Evolutionary conservation across 2,329 filamentous ascomycete species (phyloP), one percentile per base, ranked within the genome.

Genomic region (Kalaharituber pfeilii): DNA sequence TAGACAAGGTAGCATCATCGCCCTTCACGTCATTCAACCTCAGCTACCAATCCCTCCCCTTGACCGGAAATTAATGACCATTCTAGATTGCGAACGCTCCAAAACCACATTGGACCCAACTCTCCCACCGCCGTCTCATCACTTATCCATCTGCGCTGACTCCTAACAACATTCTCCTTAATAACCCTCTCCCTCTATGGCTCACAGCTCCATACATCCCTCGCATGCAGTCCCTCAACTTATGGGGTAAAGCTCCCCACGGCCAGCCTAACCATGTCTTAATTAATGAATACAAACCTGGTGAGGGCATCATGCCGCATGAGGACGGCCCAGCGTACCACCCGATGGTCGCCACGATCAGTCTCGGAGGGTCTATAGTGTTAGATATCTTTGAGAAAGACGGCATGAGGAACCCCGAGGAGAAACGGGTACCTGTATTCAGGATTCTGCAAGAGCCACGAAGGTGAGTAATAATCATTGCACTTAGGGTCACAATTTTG

Each of bases 271-370:
- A 96, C 63, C 91, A 96, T 69, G 86, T 94, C 47, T 73, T 96
- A 33, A 80, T 96, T 62, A 98, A 98, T 65, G 88, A 95, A 67
- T 98, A 96, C 67, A 74, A 75, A 1, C 79, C 85, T 0, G 86
- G 85, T 1, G 78, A 94, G 59, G 89, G 89, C n/a, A 96, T 96
- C 61, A 94, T 95, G 85, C 81, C 88, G 49, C 89, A 96, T 67
- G 91, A 95, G 73, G 89, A 98, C 67, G 91, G 89, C 1, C 71
- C 77, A 7, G 86, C 89, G 8, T 98, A 98, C 66, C 77, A 84
- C 65, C 84, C 84, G 1, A 79, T 93, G 13, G 89, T 95, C 11
- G 91, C 86, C 60, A 96, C 91, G 1, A 81, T 96, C 59, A 94
- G 86, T 69, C 71, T 98, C 6, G 86, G 86, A 0, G 78, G 79